Evolutionary conservation across 331 rosid species (phyloP), one percentile per base, ranked within the genome.

Genomic region (Pyrus hybrid): DNA sequence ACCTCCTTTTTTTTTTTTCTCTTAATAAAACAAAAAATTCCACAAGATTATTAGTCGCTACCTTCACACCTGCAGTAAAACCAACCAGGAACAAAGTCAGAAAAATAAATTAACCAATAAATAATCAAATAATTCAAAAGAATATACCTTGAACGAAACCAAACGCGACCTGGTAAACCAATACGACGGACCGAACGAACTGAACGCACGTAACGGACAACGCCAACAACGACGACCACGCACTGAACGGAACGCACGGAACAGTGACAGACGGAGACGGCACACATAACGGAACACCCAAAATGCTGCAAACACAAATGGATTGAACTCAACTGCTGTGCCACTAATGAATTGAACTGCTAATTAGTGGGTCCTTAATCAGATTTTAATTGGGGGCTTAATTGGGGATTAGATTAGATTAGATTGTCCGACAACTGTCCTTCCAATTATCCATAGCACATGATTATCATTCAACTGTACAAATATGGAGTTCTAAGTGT

Each of bases 121-220:
- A 4, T 11, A 23, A 22, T 61, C 9, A 14, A 0, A 43, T n/a
- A 20, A 1, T 41, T 20, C 6, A 60, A 63, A 77, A 11, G 63
- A 76, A 80, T 25, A 74, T 85, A 88, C 96, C 96, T 91, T 69
- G 64, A 73, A 73, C 35, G 56, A 26, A 78, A 63, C 35, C 35
- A 2, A 58, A 72, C 67, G 67, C 56, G 79, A 75, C 73, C 32
- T 23, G 14, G 80, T 71, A 37, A 30, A 70, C 14, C 82, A 7
- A 32, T 53, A 83, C 86, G 84, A 76, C 68, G 30, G n/a, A 8
- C 51, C 33, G 41, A 12, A 84, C 84, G 91, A 9, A 84, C 84
- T 83, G 76, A 58, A 58, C 71, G 23, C 57, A 62, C 45, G 32
- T 28, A 70, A 90, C 78, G 82, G 72, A 70, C 11, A 10, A 82